Percentiles rank a stretch among this genome's conserved stretches.
Conservation (phyloP, 2,329 filamentous ascomycete species). For the Oidium heveae region DNA sequence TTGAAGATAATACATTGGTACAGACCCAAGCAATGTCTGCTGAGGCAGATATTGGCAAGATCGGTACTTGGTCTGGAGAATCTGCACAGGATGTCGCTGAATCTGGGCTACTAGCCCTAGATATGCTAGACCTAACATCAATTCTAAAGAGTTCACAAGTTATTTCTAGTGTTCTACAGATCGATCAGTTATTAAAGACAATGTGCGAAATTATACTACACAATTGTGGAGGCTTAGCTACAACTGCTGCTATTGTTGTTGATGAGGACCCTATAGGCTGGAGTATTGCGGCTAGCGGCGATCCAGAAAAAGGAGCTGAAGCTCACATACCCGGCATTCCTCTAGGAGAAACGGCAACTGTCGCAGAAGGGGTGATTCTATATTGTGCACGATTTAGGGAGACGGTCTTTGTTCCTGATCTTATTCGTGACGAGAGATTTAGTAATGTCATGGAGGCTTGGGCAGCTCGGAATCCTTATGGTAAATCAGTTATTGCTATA, state of each 20-base stretch:
- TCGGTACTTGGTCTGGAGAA: constrained; percentile 33
- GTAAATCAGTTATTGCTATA: constrained; percentile 55
- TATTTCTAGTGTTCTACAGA: constrained; percentile 51
- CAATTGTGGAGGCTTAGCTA: constrained; percentile 45
- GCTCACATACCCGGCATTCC: constrained; percentile 41
- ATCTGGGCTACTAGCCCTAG: constrained; percentile 43
- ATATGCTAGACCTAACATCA: constrained; percentile 61
- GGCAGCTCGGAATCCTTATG: constrained; percentile 39
- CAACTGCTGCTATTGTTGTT: constrained; percentile 45
- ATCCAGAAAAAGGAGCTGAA: constrained; percentile 40
- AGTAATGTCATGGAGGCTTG: constrained; percentile 48
- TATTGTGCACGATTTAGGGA: constrained; percentile 59
- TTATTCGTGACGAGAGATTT: constrained; percentile 52
- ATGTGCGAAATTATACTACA: constrained; percentile 65
- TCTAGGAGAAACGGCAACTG: constrained; percentile 36
- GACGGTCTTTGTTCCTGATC: constrained; percentile 46
- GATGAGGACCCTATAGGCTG: constrained; percentile 32
- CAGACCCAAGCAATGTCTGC: constrained; percentile 14
- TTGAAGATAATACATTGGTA: constrained; percentile 16
- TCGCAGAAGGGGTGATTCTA: constrained; percentile 53
- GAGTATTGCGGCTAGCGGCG: constrained; percentile 50
- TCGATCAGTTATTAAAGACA: constrained; percentile 51
- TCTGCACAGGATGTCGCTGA: constrained; percentile 32
- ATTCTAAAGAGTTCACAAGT: constrained; percentile 60
- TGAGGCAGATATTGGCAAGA: constrained; percentile 29